These are phyloP conservation scores for Yarrowia yakushimensis DNA, from an alignment of 805 yeast genomes.

Conservation along the genomic window DNA sequence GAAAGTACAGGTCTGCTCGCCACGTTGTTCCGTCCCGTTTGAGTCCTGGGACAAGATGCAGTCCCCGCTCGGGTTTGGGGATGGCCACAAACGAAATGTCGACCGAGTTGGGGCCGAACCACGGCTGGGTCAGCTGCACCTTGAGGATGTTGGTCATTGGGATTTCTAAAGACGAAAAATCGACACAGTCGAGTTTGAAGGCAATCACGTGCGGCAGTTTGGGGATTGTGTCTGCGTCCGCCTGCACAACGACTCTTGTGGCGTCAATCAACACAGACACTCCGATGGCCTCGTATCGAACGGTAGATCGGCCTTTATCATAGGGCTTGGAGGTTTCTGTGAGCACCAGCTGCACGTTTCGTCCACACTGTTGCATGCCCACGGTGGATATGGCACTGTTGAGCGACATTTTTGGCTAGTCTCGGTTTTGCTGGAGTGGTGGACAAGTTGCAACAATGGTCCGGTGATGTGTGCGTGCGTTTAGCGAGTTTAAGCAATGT, in stretches of 20 bases:
- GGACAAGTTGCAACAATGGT: no score
- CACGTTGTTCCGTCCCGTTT: constrained; percentile 16
- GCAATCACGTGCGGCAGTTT: constrained; percentile 9
- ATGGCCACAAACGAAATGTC: constrained; percentile 16
- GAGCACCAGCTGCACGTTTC: neutral
- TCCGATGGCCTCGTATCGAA: neutral
- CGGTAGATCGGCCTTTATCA: neutral
- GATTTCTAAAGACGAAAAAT: constrained; percentile 31
- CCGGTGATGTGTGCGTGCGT: no score
- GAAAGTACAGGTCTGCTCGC: neutral
- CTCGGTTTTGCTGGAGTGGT: neutral
- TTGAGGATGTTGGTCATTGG: constrained; percentile 31
- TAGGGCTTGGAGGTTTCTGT: constrained; percentile 6
- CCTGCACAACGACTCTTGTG: neutral
- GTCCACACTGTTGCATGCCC: neutral
- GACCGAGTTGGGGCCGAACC: constrained; percentile 39
- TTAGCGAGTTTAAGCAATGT: no score
- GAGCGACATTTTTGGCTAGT: neutral
- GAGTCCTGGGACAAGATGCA: neutral
- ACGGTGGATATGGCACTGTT: neutral
- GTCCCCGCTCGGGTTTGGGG: neutral
- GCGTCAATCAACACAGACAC: neutral
- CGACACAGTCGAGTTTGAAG: constrained; percentile 3
- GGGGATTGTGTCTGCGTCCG: neutral
- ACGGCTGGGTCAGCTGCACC: constrained; percentile 36